Conservation (phyloP, 306 rosid genomes). For the Quillaja saponaria region DNA sequence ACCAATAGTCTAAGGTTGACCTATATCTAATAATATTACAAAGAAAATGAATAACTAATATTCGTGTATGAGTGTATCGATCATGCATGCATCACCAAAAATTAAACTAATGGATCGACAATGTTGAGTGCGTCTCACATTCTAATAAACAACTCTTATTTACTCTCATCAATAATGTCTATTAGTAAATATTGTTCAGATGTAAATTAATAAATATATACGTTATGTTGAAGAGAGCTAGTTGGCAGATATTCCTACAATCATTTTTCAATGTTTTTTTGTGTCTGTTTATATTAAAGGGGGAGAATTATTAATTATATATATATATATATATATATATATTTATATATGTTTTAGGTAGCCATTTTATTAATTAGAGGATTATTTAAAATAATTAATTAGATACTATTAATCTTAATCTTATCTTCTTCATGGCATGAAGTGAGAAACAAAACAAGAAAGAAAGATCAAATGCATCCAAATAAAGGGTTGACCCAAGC, state of each 20-base stretch:
- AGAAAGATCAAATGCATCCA: slow-evolving; percentile 21
- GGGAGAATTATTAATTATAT: background rate
- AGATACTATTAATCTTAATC: slow-evolving; percentile 33
- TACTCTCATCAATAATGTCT: no score
- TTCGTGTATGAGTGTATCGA: no score
- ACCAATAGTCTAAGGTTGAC: slow-evolving; percentile 47
- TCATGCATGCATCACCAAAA: no score
- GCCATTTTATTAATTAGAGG: slow-evolving; percentile 32
- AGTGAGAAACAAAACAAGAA: slow-evolving; percentile 29
- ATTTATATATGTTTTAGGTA: slow-evolving; percentile 13
- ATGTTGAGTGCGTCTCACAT: slow-evolving; percentile 44
- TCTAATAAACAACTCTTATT: slow-evolving; percentile 19
- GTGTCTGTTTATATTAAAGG: no score
- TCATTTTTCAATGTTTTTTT: no score
- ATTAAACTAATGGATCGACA: no score
- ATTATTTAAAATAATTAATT: slow-evolving; percentile 18
- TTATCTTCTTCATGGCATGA: slow-evolving; percentile 40
- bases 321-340: background rate
- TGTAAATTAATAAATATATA: no score
- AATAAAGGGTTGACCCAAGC: slow-evolving; percentile 39
- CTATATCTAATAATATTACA: slow-evolving; percentile 17
- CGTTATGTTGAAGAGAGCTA: no score
- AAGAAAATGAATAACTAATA: slow-evolving; percentile 2
- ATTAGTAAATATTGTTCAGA: no score
- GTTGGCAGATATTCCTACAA: no score